Percentiles rank a stretch among this genome's conserved stretches.
Evolutionary conservation across 495 filamentous ascomycete species (phyloP).

Genomic region (Chlorociboria aeruginascens): DNA sequence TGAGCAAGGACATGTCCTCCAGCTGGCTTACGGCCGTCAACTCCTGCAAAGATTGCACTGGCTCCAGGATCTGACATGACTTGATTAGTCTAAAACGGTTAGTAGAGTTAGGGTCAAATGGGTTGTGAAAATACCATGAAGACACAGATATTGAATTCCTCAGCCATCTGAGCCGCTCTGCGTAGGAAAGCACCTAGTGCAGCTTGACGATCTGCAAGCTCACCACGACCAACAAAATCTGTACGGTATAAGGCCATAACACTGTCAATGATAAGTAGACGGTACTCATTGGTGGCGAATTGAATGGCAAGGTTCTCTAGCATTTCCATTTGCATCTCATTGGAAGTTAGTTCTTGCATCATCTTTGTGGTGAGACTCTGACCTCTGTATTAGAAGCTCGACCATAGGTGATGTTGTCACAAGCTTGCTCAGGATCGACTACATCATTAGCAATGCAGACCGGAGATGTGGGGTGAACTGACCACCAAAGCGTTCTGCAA

Average conservation of each 20-base stretch:
- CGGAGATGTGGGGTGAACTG: neutral
- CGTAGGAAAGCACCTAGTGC: slow-evolving; percentile 62
- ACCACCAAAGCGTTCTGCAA: slow-evolving; percentile 60
- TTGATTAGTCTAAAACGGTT: slow-evolving; percentile 52
- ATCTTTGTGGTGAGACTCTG: neutral
- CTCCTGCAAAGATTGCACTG: slow-evolving; percentile 65
- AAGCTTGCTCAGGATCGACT: slow-evolving; percentile 25
- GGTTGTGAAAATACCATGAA: slow-evolving; percentile 41
- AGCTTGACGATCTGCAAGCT: slow-evolving; percentile 66
- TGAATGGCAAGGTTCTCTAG: slow-evolving; percentile 52
- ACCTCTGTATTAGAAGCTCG: slow-evolving; percentile 60
- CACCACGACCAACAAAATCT: slow-evolving; percentile 63
- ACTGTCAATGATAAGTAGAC: slow-evolving; percentile 63
- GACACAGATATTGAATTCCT: slow-evolving; percentile 72
- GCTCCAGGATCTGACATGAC: slow-evolving; percentile 75
- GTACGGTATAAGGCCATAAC: slow-evolving; percentile 72
- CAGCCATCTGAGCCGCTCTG: slow-evolving; percentile 60
- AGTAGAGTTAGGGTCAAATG: neutral
- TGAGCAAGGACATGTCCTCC: slow-evolving; percentile 74
- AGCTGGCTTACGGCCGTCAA: slow-evolving; percentile 63
- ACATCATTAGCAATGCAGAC: neutral
- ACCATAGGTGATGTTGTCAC: slow-evolving; percentile 67
- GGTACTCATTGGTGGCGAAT: slow-evolving; percentile 58
- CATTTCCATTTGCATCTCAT: slow-evolving; percentile 55
- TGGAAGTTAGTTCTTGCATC: neutral